These are phyloP conservation scores for Skeletonema grethae DNA, from an alignment of 108 stramenopile species.

Conservation along the genomic window DNA sequence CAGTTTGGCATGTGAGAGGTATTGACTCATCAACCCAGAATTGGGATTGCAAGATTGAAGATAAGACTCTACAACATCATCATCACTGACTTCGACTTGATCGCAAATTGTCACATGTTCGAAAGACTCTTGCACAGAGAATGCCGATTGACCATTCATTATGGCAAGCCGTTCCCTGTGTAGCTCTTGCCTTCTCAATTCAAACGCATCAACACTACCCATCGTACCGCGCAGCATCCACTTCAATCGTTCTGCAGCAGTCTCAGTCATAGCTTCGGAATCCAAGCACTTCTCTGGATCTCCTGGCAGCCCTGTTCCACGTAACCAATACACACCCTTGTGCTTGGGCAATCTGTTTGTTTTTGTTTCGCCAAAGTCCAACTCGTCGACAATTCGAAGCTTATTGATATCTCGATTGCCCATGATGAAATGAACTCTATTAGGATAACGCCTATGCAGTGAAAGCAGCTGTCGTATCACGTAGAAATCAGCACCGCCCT, in stretches of 20 bases:
- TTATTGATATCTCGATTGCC: conserved; percentile 94
- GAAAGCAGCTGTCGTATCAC: conserved; percentile 79
- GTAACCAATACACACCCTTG: conserved; percentile 75
- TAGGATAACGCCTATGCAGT: conserved; percentile 67
- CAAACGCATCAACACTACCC: conserved; percentile 85
- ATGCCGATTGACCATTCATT: conserved; percentile 15
- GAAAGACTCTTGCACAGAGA: neutral
- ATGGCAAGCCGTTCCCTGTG: conserved; percentile 42
- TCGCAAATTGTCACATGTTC: neutral
- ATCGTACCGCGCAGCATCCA: conserved; percentile 82
- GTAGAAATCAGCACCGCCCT: conserved; percentile 85
- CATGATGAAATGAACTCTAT: conserved; percentile 80
- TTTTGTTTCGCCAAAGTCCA: conserved; percentile 33
- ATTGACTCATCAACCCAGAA: conserved; percentile 72
- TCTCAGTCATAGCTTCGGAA: conserved; percentile 19
- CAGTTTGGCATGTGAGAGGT: conserved; percentile 63
- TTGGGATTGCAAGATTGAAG: conserved; percentile 65
- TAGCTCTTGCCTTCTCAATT: conserved; percentile 67
- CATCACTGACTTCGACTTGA: conserved; percentile 43
- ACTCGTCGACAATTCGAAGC: conserved; percentile 74
- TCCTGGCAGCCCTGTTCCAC: conserved; percentile 51
- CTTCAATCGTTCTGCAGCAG: conserved; percentile 62
- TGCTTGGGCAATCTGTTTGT: conserved; percentile 46
- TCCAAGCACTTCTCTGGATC: conserved; percentile 32
- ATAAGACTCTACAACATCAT: conserved; percentile 77